These are phyloP conservation scores for Naumovozyma baii DNA, from an alignment of 805 yeast species.

Conservation along the genomic window DNA sequence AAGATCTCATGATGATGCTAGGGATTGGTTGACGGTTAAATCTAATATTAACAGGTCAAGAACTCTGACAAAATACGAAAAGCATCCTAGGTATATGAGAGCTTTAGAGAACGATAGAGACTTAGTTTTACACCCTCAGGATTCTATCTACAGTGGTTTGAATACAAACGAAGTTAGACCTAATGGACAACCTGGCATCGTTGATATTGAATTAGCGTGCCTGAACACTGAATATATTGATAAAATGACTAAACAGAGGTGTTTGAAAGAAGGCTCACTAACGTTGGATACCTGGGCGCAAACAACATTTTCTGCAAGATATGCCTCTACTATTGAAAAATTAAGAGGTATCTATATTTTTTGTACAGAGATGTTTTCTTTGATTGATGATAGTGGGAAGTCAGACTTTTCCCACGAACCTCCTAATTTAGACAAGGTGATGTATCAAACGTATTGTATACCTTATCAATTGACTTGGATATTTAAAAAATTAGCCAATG, in stretches of 20 bases:
- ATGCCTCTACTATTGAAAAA: slow-evolving; percentile 45
- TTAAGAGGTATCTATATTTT: slow-evolving; percentile 57
- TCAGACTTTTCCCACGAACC: slow-evolving; percentile 31
- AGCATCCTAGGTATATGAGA: slow-evolving; percentile 58
- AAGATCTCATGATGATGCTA: slow-evolving; percentile 32
- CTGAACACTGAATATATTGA: slow-evolving; percentile 36
- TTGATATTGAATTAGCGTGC: slow-evolving; percentile 26
- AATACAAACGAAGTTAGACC: slow-evolving; percentile 40
- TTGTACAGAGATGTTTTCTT: slow-evolving; percentile 49
- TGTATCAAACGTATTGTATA: slow-evolving; percentile 44
- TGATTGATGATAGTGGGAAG: slow-evolving; percentile 32
- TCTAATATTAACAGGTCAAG: slow-evolving; percentile 64
- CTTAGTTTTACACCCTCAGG: slow-evolving; percentile 53
- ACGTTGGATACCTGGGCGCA: slow-evolving; percentile 47
- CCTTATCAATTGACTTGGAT: slow-evolving; percentile 68
- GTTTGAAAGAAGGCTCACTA: slow-evolving; percentile 33
- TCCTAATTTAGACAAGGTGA: slow-evolving; percentile 35
- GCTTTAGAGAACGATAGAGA: slow-evolving; percentile 52
- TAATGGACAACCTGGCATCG: slow-evolving; percentile 22
- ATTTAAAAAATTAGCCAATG: slow-evolving; percentile 61
- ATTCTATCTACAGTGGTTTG: slow-evolving; percentile 34
- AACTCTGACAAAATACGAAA: slow-evolving; percentile 57
- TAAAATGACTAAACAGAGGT: slow-evolving; percentile 31
- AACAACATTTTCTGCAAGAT: slow-evolving; percentile 44
- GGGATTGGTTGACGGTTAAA: slow-evolving; percentile 45